Base-by-base conservation (phyloP, 129 eudicot species). In the Chrysanthemum seticuspe region DNA sequence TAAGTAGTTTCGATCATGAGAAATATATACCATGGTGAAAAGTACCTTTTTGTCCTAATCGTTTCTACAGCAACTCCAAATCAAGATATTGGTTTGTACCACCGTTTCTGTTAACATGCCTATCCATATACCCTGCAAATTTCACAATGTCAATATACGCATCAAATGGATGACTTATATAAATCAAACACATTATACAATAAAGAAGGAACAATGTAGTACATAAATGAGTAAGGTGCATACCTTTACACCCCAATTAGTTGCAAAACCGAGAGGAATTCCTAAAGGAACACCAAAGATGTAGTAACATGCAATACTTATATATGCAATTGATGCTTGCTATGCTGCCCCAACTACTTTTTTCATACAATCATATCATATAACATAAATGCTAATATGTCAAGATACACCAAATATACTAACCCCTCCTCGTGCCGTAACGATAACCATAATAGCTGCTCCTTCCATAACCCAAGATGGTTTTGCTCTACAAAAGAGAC, bases 271-370 rank as follows among this genome's bases (percentile, higher is more conserved):
- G 48, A 83, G 8, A 13, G 51, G 1, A 0, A 84, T 71, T 12
- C 88, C 88, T 59, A 84, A 71, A 23, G 88, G 88, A 52, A 80
- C 47, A 2, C 88, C 88, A 65, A 84, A 80, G 53, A 84, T 62
- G 53, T 84, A 84, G 69, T 84, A 80, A 51, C 88, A 84, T 6
- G 73, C 80, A 3, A 84, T 74, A 52, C 80, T 84, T 9, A 84
- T 81, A 40, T 80, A 84, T 77, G 85, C 88, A 51, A 84, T 82
- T 14, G 51, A 14, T 18, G 85, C 85, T 77, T 84, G 88, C 88
- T 85, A 84, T 25, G 85, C 88, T 13, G 80, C 88, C 82, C 88
- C 85, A 13, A 84, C 77, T 2, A 85, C 88, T n/a, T 61, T 21
- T 23, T 23, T 0, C 25, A 23, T 23, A 23, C 25, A 23, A 23